Evolutionary conservation across 441 rosid genomes (phyloP).

Genomic region (Pelargonium cotyledonis): DNA sequence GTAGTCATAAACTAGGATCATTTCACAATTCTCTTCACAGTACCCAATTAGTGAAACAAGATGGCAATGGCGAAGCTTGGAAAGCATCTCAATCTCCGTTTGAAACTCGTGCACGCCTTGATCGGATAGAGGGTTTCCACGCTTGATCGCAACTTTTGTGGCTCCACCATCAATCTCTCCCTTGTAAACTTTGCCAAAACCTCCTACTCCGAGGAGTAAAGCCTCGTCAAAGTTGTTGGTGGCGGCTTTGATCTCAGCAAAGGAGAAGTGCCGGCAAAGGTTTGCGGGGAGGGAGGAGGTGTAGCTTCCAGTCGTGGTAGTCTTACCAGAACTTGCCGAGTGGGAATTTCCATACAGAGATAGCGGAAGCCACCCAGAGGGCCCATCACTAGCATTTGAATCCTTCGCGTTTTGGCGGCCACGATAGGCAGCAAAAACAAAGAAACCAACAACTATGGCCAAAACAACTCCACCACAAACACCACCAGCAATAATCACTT

Average conservation of each 20-base stretch:
- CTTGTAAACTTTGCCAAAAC: constrained; percentile 89
- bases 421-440: constrained; percentile 38
- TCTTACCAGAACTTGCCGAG: constrained; percentile 87
- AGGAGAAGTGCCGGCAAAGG: constrained; percentile 93
- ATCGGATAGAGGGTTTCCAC: constrained; percentile 92
- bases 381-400: constrained; percentile 66
- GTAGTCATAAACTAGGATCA: constrained; percentile 94
- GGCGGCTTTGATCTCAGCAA: constrained; percentile 92
- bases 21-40: constrained; percentile 91
- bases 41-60: constrained; percentile 92
- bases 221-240: constrained; percentile 88
- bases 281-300: constrained; percentile 87
- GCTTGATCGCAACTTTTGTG: constrained; percentile 91
- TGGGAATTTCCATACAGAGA: constrained; percentile 91
- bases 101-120: constrained; percentile 98
- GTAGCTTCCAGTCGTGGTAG: constrained; percentile 88
- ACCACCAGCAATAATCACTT: constrained; percentile 58
- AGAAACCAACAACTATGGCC: constrained; percentile 48
- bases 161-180: constrained; percentile 87
- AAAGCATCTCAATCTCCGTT: constrained; percentile 97
- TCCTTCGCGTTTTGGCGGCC: constrained; percentile 51
- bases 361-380: constrained; percentile 95
- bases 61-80: constrained; percentile 94
- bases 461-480: constrained; percentile 59
- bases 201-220: constrained; percentile 85